These are phyloP conservation scores for Elongisporangium senticosum DNA, from an alignment of 352 stramenopile genomes.

Conservation along the genomic window DNA sequence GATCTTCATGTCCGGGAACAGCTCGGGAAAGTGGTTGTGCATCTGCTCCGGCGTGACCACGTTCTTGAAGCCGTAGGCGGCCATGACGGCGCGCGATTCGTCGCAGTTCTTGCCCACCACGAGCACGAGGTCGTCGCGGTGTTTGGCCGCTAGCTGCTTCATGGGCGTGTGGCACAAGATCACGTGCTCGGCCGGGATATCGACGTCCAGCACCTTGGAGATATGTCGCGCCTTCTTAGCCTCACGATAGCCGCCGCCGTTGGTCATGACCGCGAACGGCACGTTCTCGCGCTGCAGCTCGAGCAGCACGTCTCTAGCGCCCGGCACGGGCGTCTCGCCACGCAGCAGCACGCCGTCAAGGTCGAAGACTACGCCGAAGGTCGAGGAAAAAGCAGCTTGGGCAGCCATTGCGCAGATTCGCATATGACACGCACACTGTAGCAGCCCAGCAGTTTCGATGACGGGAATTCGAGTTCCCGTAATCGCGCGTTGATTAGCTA, in stretches of 20 bases:
- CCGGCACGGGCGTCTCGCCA: conserved; percentile 38
- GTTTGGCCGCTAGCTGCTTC: conserved; percentile 33
- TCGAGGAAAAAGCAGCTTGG: conserved; percentile 2
- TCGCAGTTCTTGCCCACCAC: conserved; percentile 52
- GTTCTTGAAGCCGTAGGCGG: conserved; percentile 52
- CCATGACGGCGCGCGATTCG: conserved; percentile 35
- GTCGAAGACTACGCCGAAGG: conserved; percentile 53
- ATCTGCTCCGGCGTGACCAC: conserved; percentile 45
- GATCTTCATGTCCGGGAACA: conserved; percentile 55
- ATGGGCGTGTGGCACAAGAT: conserved; percentile 57
- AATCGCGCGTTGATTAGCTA: background rate
- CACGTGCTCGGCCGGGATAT: conserved; percentile 25
- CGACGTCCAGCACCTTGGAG: conserved; percentile 32
- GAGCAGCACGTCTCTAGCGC: conserved; percentile 35
- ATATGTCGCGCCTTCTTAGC: conserved; percentile 46
- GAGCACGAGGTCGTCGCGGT: conserved; percentile 43
- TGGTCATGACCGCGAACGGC: conserved; percentile 60
- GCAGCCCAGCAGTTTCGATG: background rate
- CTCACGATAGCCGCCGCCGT: conserved; percentile 44
- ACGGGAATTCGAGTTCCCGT: background rate
- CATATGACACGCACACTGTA: background rate
- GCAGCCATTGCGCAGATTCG: background rate
- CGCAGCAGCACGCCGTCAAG: conserved; percentile 50
- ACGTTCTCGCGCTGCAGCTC: conserved; percentile 33
- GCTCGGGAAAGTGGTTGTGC: conserved; percentile 46